A percentile compares a stretch with the other conserved stretches of the same genome.
Conservation (phyloP, 2,329 filamentous ascomycete species). For the Rutstroemia sp. region DNA sequence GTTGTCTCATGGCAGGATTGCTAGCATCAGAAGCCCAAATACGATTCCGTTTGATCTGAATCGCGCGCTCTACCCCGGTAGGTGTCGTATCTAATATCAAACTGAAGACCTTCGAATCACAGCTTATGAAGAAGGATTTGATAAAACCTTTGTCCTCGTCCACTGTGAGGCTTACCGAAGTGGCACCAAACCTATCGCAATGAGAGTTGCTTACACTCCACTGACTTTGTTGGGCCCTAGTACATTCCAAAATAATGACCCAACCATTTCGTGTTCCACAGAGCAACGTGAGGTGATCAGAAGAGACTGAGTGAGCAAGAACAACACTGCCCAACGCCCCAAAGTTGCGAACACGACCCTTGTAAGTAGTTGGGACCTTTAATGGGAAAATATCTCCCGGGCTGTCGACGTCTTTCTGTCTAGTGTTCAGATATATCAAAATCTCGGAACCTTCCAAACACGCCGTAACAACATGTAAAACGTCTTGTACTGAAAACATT, state of each 20-base stretch:
- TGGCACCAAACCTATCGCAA: constrained; percentile 22
- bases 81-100: constrained; percentile 11
- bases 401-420: not conserved
- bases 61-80: not conserved
- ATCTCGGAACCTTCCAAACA: no score
- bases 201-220: constrained; percentile 8
- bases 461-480: no score
- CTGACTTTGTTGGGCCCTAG: not conserved
- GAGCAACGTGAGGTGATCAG: constrained; percentile 16
- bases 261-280: constrained; percentile 27
- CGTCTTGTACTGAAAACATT: no score
- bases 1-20: constrained; percentile 38
- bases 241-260: constrained; percentile 19
- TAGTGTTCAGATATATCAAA: not conserved
- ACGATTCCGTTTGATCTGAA: constrained; percentile 34
- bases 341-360: not conserved
- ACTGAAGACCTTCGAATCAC: constrained; percentile 37
- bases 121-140: constrained; percentile 38
- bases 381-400: not conserved
- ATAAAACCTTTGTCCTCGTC: constrained; percentile 15
- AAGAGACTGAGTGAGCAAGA: not conserved
- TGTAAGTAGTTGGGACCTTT: not conserved
- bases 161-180: constrained; percentile 20
- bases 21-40: constrained; percentile 46
- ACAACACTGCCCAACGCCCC: constrained; percentile 24